A percentile compares a stretch with the other conserved stretches of the same genome.
Conservation (phyloP, 352 stramenopile species). For the Phytophthora quininea region DNA sequence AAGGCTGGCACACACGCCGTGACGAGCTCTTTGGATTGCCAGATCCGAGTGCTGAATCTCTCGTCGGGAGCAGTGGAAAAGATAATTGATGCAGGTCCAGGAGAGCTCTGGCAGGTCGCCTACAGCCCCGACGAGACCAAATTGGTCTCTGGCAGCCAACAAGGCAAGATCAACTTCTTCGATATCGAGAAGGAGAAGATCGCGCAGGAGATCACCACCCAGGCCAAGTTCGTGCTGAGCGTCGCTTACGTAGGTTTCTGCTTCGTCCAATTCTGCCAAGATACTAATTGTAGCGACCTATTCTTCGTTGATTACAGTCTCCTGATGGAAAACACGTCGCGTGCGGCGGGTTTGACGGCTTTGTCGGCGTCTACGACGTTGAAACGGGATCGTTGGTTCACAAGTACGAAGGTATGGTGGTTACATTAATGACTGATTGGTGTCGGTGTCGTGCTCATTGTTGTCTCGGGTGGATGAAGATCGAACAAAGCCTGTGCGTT, state of each 20-base stretch:
- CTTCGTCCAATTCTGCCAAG: background rate
- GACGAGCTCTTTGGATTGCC: conserved; percentile 85
- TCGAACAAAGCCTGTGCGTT: conserved; percentile 88
- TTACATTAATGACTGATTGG: background rate
- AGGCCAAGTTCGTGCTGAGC: conserved; percentile 80
- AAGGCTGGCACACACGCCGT: conserved; percentile 77
- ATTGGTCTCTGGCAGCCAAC: conserved; percentile 79
- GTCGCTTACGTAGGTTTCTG: conserved; percentile 67
- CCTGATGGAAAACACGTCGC: conserved; percentile 85
- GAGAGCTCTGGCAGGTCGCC: conserved; percentile 89
- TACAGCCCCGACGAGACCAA: conserved; percentile 87
- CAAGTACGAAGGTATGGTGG: conserved; percentile 78
- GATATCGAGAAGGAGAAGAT: conserved; percentile 84
- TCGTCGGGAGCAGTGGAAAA: conserved; percentile 74
- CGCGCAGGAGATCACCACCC: conserved; percentile 70
- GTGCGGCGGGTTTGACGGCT: conserved; percentile 81
- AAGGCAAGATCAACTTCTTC: conserved; percentile 90
- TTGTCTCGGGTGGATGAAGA: conserved; percentile 36
- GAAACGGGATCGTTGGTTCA: conserved; percentile 81
- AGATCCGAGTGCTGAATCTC: conserved; percentile 84
- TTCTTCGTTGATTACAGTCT: conserved; percentile 42
- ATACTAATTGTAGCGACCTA: background rate
- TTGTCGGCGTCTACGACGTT: conserved; percentile 87
- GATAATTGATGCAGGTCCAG: conserved; percentile 82
- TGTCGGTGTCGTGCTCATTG: no score